Evolutionary conservation across 768 basidiomycete genomes (phyloP), one percentile per base, ranked within the genome.

Genomic region (Amanita rimosa): DNA sequence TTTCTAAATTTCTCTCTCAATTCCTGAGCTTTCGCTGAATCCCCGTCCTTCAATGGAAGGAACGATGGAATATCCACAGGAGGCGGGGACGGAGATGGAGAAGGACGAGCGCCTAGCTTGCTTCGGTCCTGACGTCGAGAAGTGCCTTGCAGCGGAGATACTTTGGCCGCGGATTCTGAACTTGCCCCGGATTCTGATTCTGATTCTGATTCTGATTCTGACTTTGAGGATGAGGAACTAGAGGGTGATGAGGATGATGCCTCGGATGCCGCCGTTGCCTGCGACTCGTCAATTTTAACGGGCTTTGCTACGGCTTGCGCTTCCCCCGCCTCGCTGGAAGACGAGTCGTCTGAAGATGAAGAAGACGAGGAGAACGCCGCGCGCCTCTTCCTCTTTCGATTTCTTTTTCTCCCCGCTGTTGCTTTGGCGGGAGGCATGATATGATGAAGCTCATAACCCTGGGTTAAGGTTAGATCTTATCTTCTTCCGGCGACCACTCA

Each of bases 1-100:
- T 82, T 81, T 48, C 82, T 69, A 61, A 92, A 92, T 38, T 71
- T 76, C 29, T 77, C 77, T 57, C 79, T 81, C 58, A 90, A 60
- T 6, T 61, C 59, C 38, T 73, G 65, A 51, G 89, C 83, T 26
- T 68, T 62, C 40, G 70, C 62, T 11, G 60, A 55, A 5, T 63
- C 58, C 27, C 68, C 63, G 19, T 58, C 44, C 14, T 54, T 54
- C 14, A 63, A 53, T 3, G 77, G 68, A 10, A 83, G 57, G 57
- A 88, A 85, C 1, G 83, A 67, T 0, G 83, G 84, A 8, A 85
- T 65, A 21, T 61, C 57, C 13, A 63, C 55, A 3, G 71, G 65
- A 19, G 71, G 71, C 44, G 74, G 72, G 13, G 73, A 71, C 0
- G 73, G 72, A 5, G 73, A 74, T 4, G 66, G 69, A 8, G 72